Evolutionary conservation across 345 rosid species (phyloP).

Genomic region (Rubroshorea leprosula): DNA sequence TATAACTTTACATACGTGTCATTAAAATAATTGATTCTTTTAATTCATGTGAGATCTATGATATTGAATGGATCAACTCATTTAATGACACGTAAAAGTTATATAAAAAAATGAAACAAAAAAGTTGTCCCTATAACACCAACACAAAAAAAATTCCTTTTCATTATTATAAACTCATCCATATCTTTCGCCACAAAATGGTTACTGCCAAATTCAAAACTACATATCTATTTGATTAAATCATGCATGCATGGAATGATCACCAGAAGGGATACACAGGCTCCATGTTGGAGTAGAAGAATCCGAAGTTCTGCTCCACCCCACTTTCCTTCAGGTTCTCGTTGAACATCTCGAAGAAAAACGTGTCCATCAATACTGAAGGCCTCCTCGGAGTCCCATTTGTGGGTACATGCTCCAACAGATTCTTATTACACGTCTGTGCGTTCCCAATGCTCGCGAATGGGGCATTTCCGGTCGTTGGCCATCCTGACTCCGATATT

Average conservation of each 20-base stretch:
- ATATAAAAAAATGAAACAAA: no score
- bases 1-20: no score
- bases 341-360: constrained; percentile 24
- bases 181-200: no score
- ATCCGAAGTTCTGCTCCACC: constrained; percentile 25
- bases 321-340: constrained; percentile 21
- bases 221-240: no score
- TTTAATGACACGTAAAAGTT: no score
- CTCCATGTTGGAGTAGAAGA: constrained; percentile 21
- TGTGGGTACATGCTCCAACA: constrained; percentile 1
- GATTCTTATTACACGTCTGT: background rate
- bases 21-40: no score
- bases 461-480: background rate
- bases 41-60: no score
- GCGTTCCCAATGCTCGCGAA: background rate
- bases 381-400: constrained; percentile 35
- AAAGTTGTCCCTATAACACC: no score
- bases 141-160: no score
- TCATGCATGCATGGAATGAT: background rate
- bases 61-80: no score
- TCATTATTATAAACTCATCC: no score
- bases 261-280: constrained; percentile 20
- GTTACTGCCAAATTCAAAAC: no score
- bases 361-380: background rate
- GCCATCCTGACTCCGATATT: constrained; percentile 8